Percentiles rank a stretch among this genome's conserved stretches.
Evolutionary conservation across 225 moss, liverwort and hornwort genomes (phyloP).

Genomic region (Sphagnum tenellum): DNA sequence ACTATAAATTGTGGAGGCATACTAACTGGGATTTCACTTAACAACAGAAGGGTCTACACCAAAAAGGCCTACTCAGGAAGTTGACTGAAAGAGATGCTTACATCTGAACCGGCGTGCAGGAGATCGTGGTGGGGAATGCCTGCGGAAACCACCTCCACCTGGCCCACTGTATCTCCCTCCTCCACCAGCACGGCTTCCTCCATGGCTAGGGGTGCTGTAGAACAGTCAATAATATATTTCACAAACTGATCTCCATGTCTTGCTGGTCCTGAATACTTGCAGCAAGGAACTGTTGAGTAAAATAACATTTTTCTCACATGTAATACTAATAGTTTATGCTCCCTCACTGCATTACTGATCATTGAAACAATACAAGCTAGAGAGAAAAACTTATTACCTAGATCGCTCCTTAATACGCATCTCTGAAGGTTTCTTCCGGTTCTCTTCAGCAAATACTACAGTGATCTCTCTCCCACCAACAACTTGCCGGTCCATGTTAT

Average conservation of each 20-base stretch:
- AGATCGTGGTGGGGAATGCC: slow-evolving; percentile 10
- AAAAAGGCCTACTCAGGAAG: no score
- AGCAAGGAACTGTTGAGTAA: no score
- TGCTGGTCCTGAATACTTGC: no score
- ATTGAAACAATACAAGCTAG: no score
- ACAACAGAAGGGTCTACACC: no score
- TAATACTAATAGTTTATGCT: no score
- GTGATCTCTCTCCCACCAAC: slow-evolving; percentile 84
- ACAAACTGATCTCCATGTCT: no score
- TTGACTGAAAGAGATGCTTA: slow-evolving; percentile 3
- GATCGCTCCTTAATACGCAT: slow-evolving; percentile 85
- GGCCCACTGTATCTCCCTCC: slow-evolving; percentile 31
- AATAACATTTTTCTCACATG: no score
- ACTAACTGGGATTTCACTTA: no score
- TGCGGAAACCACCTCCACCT: slow-evolving; percentile 32
- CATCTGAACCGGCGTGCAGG: slow-evolving; percentile 43
- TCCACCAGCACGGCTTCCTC: slow-evolving; percentile 6
- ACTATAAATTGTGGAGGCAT: no score
- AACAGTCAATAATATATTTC: no score
- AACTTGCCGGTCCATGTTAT: slow-evolving; percentile 76
- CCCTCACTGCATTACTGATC: no score
- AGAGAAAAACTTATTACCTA: slow-evolving; percentile 69
- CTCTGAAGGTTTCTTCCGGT: slow-evolving; percentile 93
- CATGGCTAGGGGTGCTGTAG: slow-evolving; percentile 3
- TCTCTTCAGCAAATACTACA: slow-evolving; percentile 93